Base-by-base conservation (phyloP, 352 stramenopile species). In the Phytophthora capsici region DNA sequence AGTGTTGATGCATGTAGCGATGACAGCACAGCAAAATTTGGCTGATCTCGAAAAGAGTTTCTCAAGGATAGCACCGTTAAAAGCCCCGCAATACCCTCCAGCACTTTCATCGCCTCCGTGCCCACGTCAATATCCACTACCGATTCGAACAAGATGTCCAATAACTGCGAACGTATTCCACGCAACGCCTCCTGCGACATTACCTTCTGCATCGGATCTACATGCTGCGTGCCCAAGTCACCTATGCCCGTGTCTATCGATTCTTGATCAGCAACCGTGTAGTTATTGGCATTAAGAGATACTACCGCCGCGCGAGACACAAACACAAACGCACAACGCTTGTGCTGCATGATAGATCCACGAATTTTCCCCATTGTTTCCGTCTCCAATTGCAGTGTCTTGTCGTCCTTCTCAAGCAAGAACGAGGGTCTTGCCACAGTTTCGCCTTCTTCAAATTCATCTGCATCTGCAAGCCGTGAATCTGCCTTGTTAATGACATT, bases 391-490 rank as follows among this genome's bases (percentile, higher is more conserved):
- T 85, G 69, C 8, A 95, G 73, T 6, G 88, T 95, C 54, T 93
- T 90, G 26, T 95, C 85, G 57, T 96, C 88, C 52, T 96, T 96
- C 55, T 95, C 88, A 7, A 94, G 61, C 69, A 93, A 62, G 45
- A 93, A 78, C 3, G 73, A 69, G 6, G 70, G 55, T 13, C 63
- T 57, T 14, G 78, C 49, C 20, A 65, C 6, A 28, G 30, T 73
- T 37, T 83, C 75, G 28, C 75, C 53, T 57, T 92, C 86, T 4
- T 94, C 86, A 52, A 83, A 86, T 4, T 93, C 84, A 19, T 93
- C 84, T 8, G 75, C 57, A 47, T 89, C 82, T 20, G 75, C 76
- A 41, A 93, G 57, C 1, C 86, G 64, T 22, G 82, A 75, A 46
- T 94, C 84, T 14, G 80, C 57, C 47, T 91, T 91, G 25, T 76